A percentile compares a stretch with the other conserved stretches of the same genome.
Conservation (phyloP, 2,329 filamentous ascomycete genomes). For the Phaeosphaeria sp. region DNA sequence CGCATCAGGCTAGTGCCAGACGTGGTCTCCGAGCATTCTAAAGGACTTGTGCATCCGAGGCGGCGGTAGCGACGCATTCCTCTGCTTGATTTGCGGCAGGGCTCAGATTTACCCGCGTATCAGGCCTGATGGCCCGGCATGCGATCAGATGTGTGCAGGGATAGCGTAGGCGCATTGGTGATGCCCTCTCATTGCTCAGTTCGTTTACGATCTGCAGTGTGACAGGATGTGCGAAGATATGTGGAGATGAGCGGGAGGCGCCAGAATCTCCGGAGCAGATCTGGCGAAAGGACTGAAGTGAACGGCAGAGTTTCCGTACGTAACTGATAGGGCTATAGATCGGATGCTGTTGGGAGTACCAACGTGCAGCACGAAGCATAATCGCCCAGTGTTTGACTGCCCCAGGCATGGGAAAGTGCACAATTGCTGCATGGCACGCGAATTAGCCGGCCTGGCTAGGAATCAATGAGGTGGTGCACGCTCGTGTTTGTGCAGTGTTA, state of each 20-base stretch:
- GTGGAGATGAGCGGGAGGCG: background rate
- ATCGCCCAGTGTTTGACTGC: background rate
- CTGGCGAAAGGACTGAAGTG: background rate
- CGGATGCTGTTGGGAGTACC: background rate
- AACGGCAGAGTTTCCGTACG: background rate
- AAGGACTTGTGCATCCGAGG: background rate
- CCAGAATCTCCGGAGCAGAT: background rate
- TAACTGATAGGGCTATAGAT: background rate
- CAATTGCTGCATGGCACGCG: background rate
- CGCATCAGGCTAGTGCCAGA: background rate
- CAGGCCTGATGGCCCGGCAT: background rate
- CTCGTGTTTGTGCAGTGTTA: background rate
- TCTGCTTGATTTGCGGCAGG: background rate
- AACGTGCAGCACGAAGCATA: background rate
- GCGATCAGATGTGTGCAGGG: background rate
- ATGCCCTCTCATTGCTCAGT: background rate
- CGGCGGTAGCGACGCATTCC: background rate
- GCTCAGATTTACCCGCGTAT: background rate
- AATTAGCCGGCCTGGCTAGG: background rate
- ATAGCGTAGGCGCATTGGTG: background rate
- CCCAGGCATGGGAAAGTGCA: background rate
- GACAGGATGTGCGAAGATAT: background rate
- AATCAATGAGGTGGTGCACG: background rate
- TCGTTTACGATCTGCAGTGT: background rate
- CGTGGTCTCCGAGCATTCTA: background rate